phyloP scores from a whole-genome alignment of 192 early-diverging fungal species.

The Entomortierella beljakovae region DNA sequence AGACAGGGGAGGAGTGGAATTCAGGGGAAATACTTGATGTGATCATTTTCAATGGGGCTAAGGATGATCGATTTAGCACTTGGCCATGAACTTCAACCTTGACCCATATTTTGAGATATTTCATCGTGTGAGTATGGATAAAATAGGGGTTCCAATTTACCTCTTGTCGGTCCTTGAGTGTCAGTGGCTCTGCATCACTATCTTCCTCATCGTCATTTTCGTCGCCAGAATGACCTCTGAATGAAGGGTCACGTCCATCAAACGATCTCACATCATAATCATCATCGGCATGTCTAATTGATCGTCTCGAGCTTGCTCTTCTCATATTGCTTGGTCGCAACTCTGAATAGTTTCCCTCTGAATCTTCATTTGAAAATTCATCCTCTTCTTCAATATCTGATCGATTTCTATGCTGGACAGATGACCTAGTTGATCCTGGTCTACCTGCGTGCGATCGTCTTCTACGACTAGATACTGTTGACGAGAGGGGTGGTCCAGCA shows the following conservation, averaged over 20 bases:
- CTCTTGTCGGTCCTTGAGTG: constrained; percentile 68
- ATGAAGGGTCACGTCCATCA: constrained; percentile 22
- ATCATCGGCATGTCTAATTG: constrained; percentile 33
- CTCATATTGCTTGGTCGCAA: constrained; percentile 27
- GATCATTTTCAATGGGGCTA: neutral
- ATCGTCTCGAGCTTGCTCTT: constrained; percentile 44
- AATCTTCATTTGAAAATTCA: constrained; percentile 25
- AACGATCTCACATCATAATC: constrained; percentile 36
- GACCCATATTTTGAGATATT: neutral
- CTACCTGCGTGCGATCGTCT: constrained; percentile 18
- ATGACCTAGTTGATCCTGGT: constrained; percentile 42
- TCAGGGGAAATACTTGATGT: neutral
- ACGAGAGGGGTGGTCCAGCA: constrained; percentile 13
- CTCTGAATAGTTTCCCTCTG: constrained; percentile 16
- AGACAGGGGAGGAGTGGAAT: neutral
- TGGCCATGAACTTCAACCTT: neutral
- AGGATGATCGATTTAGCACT: neutral
- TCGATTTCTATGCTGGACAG: constrained; percentile 30
- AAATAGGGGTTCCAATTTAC: constrained; percentile 44
- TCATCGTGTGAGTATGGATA: neutral
- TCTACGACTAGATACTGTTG: constrained; percentile 10
- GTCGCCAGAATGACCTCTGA: constrained; percentile 6
- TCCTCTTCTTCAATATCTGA: constrained; percentile 54
- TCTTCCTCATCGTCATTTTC: constrained; percentile 54
- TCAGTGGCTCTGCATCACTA: constrained; percentile 60